Evolutionary conservation across 2,329 filamentous ascomycete species (phyloP).

Genomic region (Penicillium italicum): DNA sequence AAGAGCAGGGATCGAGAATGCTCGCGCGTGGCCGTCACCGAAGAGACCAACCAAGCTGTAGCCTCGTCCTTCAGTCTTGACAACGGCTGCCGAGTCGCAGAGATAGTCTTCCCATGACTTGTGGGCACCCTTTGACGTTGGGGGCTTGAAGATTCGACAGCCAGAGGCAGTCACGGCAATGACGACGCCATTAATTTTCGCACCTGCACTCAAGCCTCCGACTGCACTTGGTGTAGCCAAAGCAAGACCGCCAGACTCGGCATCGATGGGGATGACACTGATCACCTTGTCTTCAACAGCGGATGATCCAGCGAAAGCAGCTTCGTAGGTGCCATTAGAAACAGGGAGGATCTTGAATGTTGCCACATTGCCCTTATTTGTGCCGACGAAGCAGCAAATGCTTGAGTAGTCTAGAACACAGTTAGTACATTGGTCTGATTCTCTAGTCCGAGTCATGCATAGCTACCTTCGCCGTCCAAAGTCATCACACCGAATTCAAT

Average conservation of each 20-base stretch:
- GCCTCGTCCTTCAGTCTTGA: constrained; percentile 69
- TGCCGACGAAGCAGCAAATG: constrained; percentile 88
- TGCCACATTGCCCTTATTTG: constrained; percentile 73
- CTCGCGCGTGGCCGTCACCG: constrained; percentile 73
- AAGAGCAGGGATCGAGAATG: constrained; percentile 80
- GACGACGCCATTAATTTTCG: constrained; percentile 73
- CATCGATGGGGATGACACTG: constrained; percentile 73
- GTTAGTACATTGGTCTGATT: constrained; percentile 23
- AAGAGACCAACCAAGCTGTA: constrained; percentile 80
- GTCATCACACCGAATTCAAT: constrained; percentile 94
- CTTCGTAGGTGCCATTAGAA: constrained; percentile 64
- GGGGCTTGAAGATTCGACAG: constrained; percentile 83
- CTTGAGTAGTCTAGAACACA: constrained; percentile 70
- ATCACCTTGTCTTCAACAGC: constrained; percentile 67
- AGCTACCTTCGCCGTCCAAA: constrained; percentile 71
- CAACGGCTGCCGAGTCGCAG: constrained; percentile 76
- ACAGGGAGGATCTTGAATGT: constrained; percentile 89
- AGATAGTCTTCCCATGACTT: constrained; percentile 81
- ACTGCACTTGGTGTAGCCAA: constrained; percentile 71
- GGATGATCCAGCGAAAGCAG: constrained; percentile 65
- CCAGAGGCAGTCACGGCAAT: constrained; percentile 71
- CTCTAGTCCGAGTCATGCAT: constrained; percentile 13
- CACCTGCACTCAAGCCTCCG: constrained; percentile 69
- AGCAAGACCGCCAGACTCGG: constrained; percentile 72
- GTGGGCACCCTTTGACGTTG: constrained; percentile 81